phyloP scores from a whole-genome alignment of 2,329 filamentous ascomycete species.

The Alternaria consortialis region DNA sequence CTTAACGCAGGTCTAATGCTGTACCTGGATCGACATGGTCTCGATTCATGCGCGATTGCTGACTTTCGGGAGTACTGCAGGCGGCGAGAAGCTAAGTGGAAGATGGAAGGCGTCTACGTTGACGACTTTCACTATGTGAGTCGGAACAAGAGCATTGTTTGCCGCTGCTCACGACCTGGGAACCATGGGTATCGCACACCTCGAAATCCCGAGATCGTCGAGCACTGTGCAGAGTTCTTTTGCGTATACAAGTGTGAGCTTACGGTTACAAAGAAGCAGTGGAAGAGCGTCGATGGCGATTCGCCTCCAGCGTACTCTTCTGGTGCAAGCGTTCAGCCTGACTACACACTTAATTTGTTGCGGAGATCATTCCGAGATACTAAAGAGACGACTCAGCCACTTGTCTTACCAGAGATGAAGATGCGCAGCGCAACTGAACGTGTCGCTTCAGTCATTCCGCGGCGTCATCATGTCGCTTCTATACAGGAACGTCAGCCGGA shows the following conservation, averaged over 20 bases:
- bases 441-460: neutral
- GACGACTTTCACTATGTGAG: conserved; percentile 27
- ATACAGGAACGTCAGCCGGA: conserved; percentile 6
- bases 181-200: conserved; percentile 8
- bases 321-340: neutral
- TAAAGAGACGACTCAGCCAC: neutral
- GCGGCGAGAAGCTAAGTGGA: conserved; percentile 9
- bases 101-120: conserved; percentile 4
- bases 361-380: neutral
- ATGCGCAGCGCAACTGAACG: neutral
- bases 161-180: conserved; percentile 20
- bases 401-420: neutral
- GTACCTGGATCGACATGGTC: conserved; percentile 19
- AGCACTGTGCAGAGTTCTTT: conserved; percentile 28
- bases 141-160: conserved; percentile 19
- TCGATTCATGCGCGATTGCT: conserved; percentile 10
- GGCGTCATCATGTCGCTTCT: neutral
- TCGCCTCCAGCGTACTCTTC: conserved; percentile 7
- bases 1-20: conserved; percentile 11
- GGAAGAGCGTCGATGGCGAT: conserved; percentile 12
- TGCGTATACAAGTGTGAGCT: neutral
- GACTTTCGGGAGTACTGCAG: conserved; percentile 1
- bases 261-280: conserved; percentile 20
- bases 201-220: conserved; percentile 21
- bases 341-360: neutral